Percentiles rank a stretch among this genome's conserved stretches.
phyloP scores from a whole-genome alignment of 169 alveolate genomes.

The Cryptosporidium andersoni region DNA sequence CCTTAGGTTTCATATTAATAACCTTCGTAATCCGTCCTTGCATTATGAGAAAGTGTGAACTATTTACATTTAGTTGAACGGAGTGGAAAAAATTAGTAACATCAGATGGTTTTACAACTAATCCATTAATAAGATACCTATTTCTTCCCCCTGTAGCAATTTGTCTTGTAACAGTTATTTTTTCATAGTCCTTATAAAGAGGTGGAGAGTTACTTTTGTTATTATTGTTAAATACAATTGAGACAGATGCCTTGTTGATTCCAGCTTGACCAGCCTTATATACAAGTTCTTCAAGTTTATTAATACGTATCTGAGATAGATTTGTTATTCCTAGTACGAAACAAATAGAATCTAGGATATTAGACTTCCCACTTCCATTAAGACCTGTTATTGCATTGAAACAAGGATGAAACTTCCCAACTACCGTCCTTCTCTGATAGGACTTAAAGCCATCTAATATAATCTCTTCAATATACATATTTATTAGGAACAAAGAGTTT shows the following conservation, averaged over 20 bases:
- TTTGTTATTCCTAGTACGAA: conserved; percentile 94
- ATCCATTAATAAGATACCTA: conserved; percentile 94
- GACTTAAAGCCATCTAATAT: conserved; percentile 67
- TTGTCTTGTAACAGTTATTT: conserved; percentile 91
- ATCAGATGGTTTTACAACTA: conserved; percentile 90
- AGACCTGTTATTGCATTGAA: conserved; percentile 99
- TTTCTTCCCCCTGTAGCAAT: conserved; percentile 93
- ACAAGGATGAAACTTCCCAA: conserved; percentile 92
- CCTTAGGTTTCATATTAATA: conserved; percentile 97
- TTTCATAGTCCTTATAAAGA: conserved; percentile 85
- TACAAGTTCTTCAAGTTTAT: conserved; percentile 94
- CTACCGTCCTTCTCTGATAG: conserved; percentile 80
- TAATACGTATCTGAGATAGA: conserved; percentile 89
- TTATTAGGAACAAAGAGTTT: background rate
- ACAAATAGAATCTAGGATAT: conserved; percentile 97
- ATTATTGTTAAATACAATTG: conserved; percentile 92
- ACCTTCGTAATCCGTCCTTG: conserved; percentile 98
- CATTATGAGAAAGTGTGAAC: conserved; percentile 98
- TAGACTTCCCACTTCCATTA: conserved; percentile 98
- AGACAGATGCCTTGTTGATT: conserved; percentile 97
- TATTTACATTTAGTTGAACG: conserved; percentile 96
- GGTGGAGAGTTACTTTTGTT: conserved; percentile 82
- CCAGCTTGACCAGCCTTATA: conserved; percentile 99
- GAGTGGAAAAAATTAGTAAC: conserved; percentile 92
- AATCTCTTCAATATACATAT: conserved; percentile 66